phyloP scores from a whole-genome alignment of 2,329 filamentous ascomycete species.

The Pseudonectria buxi region DNA sequence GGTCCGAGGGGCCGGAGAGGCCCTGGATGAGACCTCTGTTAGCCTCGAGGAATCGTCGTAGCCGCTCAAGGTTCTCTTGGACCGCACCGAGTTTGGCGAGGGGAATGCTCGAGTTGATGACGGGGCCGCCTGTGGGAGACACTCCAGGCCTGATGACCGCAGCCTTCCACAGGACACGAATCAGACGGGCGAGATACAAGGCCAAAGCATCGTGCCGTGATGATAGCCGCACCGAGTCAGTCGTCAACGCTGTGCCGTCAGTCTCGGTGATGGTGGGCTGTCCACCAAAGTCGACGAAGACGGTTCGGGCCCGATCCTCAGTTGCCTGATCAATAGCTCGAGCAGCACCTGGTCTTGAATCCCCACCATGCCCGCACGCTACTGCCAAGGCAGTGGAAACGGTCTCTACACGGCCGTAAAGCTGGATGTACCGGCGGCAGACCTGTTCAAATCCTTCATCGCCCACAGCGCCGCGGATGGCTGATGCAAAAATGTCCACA shows the following conservation, averaged over 20 bases:
- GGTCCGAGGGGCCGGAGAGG: conserved; percentile 79
- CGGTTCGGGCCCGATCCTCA: conserved; percentile 74
- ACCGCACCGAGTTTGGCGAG: conserved; percentile 64
- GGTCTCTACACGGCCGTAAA: conserved; percentile 83
- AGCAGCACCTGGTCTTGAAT: conserved; percentile 62
- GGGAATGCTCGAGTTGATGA: conserved; percentile 60
- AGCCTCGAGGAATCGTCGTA: conserved; percentile 75
- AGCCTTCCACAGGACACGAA: conserved; percentile 82
- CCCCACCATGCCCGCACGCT: conserved; percentile 86
- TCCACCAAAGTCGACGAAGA: conserved; percentile 89
- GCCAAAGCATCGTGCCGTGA: conserved; percentile 84
- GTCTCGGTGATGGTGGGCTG: conserved; percentile 76
- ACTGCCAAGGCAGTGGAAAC: conserved; percentile 88
- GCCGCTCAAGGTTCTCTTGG: conserved; percentile 71
- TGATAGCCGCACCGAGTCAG: conserved; percentile 81
- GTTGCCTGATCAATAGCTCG: conserved; percentile 79
- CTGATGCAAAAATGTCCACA: conserved; percentile 84
- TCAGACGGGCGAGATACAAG: conserved; percentile 79
- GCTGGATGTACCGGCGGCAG: conserved; percentile 73
- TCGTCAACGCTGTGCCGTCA: conserved; percentile 62
- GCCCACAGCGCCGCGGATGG: conserved; percentile 65
- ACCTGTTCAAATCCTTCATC: conserved; percentile 77
- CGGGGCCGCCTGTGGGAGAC: conserved; percentile 51
- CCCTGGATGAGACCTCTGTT: conserved; percentile 93
- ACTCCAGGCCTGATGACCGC: conserved; percentile 56